A percentile compares a stretch with the other conserved stretches of the same genome.
phyloP scores from a whole-genome alignment of 1,139 yeast genomes.

The Suhomyces taliae region DNA sequence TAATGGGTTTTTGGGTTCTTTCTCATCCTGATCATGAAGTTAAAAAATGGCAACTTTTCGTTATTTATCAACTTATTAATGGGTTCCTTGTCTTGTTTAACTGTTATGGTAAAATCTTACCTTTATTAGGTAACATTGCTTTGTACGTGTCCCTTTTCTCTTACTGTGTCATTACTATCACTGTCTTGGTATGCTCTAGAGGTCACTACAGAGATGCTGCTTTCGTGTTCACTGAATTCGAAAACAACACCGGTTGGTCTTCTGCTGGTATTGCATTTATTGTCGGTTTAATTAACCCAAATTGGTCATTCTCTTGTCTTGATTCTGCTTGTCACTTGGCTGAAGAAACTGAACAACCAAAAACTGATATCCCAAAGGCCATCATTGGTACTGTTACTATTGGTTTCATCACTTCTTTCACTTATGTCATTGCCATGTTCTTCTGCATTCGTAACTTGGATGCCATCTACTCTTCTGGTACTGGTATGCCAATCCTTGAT shows the following conservation, averaged over 20 bases:
- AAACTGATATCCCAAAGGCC: constrained; percentile 60
- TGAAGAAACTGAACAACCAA: constrained; percentile 61
- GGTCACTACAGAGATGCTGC: constrained; percentile 56
- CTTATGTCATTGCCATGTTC: constrained; percentile 62
- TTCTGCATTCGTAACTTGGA: constrained; percentile 56
- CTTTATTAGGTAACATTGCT: constrained; percentile 51
- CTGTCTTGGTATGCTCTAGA: constrained; percentile 55
- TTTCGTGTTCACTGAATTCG: constrained; percentile 61
- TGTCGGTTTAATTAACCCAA: constrained; percentile 66
- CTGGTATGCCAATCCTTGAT: constrained; percentile 65
- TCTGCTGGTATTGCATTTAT: constrained; percentile 61
- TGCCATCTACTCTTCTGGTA: constrained; percentile 43
- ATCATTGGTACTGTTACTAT: constrained; percentile 65
- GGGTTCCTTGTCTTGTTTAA: constrained; percentile 50
- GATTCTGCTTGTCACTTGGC: constrained; percentile 74
- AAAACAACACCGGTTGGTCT: constrained; percentile 67
- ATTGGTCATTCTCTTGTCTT: constrained; percentile 68
- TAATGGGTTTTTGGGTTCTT: constrained; percentile 57
- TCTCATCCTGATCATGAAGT: constrained; percentile 45
- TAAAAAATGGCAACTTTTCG: constrained; percentile 58
- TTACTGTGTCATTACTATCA: constrained; percentile 53
- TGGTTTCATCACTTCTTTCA: constrained; percentile 62
- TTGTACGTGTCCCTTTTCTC: constrained; percentile 56
- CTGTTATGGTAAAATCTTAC: constrained; percentile 58
- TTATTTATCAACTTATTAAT: constrained; percentile 46